Percentiles rank a stretch among this genome's conserved stretches.
Conservation (phyloP, 2,329 filamentous ascomycete genomes). For the Diaporthe capsici region DNA sequence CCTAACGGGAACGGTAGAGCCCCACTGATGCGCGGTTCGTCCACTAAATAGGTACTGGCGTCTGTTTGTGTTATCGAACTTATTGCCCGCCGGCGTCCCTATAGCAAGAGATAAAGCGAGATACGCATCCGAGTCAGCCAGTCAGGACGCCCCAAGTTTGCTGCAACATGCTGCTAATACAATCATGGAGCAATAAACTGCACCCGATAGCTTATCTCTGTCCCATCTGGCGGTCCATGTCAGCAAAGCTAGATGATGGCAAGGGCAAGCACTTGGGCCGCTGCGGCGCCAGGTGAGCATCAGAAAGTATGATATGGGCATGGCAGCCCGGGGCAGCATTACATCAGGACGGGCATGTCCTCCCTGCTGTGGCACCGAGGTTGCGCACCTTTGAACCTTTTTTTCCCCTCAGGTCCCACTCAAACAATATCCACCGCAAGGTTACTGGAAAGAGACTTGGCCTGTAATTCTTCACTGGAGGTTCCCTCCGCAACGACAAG, state of each 20-base stretch:
- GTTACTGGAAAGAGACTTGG: neutral
- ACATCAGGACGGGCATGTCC: neutral
- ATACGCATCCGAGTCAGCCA: slow-evolving; percentile 8
- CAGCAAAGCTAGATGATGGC: neutral
- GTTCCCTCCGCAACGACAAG: slow-evolving; percentile 31
- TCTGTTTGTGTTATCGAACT: slow-evolving; percentile 14
- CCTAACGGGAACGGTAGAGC: neutral
- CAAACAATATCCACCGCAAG: neutral
- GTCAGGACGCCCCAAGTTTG: neutral
- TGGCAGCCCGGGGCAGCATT: neutral
- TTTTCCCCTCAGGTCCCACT: neutral
- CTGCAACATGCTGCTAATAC: slow-evolving; percentile 14
- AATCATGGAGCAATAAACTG: slow-evolving; percentile 13
- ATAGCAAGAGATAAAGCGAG: slow-evolving; percentile 17
- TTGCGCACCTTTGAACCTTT: neutral
- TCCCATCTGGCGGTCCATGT: neutral
- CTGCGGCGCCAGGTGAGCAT: neutral
- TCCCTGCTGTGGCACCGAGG: neutral
- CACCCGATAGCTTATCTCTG: slow-evolving; percentile 11
- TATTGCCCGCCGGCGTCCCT: neutral
- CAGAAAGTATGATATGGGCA: neutral
- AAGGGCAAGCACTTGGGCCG: neutral
- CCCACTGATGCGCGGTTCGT: neutral
- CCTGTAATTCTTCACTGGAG: neutral
- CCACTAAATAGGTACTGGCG: neutral